Evolutionary conservation across 139 green algal genomes (phyloP).

Genomic region (Ettlia oleoabundans): DNA sequence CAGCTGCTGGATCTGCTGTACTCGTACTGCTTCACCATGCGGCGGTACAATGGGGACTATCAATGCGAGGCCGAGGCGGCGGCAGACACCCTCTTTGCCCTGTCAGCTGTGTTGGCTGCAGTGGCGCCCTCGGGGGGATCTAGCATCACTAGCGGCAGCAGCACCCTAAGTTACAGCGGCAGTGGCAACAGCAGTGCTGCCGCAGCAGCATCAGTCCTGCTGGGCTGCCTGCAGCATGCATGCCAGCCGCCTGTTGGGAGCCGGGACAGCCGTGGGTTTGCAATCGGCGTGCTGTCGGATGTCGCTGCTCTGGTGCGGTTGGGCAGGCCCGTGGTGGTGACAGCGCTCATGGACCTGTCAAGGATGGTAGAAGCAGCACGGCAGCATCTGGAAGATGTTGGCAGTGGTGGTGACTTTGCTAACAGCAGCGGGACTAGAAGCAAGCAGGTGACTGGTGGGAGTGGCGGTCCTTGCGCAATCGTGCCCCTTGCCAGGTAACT

Average conservation of each 20-base stretch:
- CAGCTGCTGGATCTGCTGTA: constrained; percentile 70
- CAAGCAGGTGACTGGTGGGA: background rate
- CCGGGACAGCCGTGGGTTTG: constrained; percentile 3
- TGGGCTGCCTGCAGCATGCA: constrained; percentile 29
- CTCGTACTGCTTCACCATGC: constrained; percentile 61
- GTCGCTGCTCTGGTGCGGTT: constrained; percentile 44
- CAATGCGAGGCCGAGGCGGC: constrained; percentile 21
- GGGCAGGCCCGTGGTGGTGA: constrained; percentile 49
- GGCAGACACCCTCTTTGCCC: constrained; percentile 26
- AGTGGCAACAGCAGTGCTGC: background rate
- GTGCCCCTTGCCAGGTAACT: no score
- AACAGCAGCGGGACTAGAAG: background rate
- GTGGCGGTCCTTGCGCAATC: background rate
- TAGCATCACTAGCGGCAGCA: background rate
- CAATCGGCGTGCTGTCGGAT: constrained; percentile 55
- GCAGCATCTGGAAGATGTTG: background rate
- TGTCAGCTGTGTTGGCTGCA: constrained; percentile 7
- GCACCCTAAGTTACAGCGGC: background rate
- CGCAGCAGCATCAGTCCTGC: constrained; percentile 18
- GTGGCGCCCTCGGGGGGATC: background rate
- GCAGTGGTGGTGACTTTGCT: background rate
- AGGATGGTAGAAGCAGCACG: constrained; percentile 42
- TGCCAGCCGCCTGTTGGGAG: constrained; percentile 21
- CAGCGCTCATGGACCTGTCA: constrained; percentile 55
- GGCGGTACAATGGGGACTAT: constrained; percentile 63